Conservation (phyloP, 192 early-diverging fungal species). For the Podila clonocystis region DNA sequence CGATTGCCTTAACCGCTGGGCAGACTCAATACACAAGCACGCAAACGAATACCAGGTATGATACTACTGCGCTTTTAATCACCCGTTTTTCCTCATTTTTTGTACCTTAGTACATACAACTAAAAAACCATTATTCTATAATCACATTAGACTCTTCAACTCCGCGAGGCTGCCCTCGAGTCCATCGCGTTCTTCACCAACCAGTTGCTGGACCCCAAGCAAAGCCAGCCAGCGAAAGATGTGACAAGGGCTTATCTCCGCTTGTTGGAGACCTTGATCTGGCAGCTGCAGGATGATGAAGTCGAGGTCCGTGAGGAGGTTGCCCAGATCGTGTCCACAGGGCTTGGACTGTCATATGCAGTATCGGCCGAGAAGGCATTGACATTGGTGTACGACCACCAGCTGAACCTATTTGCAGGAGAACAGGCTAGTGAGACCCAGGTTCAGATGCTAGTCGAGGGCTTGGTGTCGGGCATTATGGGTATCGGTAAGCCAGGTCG, state of each 20-base stretch:
- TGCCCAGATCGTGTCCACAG: constrained; percentile 67
- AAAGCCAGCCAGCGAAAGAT: constrained; percentile 47
- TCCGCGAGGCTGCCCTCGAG: constrained; percentile 62
- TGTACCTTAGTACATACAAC: too few relatives aligned
- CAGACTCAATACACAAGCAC: constrained; percentile 49
- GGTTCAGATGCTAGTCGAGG: constrained; percentile 17
- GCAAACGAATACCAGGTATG: constrained; percentile 58
- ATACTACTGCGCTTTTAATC: background rate
- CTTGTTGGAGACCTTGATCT: constrained; percentile 58
- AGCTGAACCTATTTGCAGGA: constrained; percentile 38
- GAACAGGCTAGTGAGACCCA: constrained; percentile 28
- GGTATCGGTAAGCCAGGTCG: constrained; percentile 38
- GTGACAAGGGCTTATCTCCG: constrained; percentile 47
- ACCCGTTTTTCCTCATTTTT: too few relatives aligned
- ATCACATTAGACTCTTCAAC: constrained; percentile 56
- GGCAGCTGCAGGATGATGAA: constrained; percentile 83
- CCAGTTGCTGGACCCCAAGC: constrained; percentile 51
- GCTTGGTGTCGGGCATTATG: constrained; percentile 25
- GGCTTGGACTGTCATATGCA: constrained; percentile 63
- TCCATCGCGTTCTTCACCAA: constrained; percentile 51
- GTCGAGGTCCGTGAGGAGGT: constrained; percentile 75
- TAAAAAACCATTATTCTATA: background rate
- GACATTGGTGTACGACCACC: constrained; percentile 55
- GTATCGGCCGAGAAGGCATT: constrained; percentile 65
- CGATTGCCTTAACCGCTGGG: constrained; percentile 54